Conservation (phyloP, 78 protist genomes). For the Dictyostelium firmibasis region DNA sequence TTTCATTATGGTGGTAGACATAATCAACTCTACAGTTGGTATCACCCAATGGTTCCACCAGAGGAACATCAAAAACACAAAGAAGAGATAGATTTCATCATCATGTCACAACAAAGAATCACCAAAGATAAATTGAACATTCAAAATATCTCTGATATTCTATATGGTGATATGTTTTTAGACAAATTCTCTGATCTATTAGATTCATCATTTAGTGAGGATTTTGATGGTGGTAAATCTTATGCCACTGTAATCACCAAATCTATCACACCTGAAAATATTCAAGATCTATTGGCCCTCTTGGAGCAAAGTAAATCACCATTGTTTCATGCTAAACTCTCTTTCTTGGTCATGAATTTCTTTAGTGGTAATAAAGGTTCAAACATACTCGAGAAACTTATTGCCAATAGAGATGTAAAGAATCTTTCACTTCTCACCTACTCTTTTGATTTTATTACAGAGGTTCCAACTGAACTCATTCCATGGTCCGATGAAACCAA, state of each 20-base stretch:
- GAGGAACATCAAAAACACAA: conserved; percentile 54
- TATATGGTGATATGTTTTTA: conserved; percentile 59
- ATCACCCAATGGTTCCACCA: conserved; percentile 33
- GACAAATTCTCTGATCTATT: conserved; percentile 66
- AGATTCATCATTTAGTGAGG: conserved; percentile 25
- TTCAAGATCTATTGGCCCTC: not conserved
- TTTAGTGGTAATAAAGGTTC: conserved; percentile 57
- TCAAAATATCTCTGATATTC: conserved; percentile 49
- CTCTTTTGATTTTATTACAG: conserved; percentile 26
- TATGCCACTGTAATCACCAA: conserved; percentile 58
- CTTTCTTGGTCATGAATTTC: conserved; percentile 7
- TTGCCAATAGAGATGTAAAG: conserved; percentile 36
- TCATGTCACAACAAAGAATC: conserved; percentile 51
- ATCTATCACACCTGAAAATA: conserved; percentile 23
- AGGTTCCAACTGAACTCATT: conserved; percentile 21
- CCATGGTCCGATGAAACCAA: conserved; percentile 70
- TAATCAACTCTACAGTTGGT: conserved; percentile 31
- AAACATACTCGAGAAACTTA: conserved; percentile 11
- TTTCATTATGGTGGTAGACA: conserved; percentile 13
- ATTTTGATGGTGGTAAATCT: conserved; percentile 59
- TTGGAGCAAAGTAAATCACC: conserved; percentile 21
- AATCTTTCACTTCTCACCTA: conserved; percentile 24
- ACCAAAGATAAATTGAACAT: conserved; percentile 27
- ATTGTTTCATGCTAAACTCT: conserved; percentile 56
- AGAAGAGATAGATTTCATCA: conserved; percentile 60